Percentiles rank a stretch among this genome's conserved stretches.
phyloP scores from a whole-genome alignment of 148 eudicot species.

The Agrostemma githago region DNA sequence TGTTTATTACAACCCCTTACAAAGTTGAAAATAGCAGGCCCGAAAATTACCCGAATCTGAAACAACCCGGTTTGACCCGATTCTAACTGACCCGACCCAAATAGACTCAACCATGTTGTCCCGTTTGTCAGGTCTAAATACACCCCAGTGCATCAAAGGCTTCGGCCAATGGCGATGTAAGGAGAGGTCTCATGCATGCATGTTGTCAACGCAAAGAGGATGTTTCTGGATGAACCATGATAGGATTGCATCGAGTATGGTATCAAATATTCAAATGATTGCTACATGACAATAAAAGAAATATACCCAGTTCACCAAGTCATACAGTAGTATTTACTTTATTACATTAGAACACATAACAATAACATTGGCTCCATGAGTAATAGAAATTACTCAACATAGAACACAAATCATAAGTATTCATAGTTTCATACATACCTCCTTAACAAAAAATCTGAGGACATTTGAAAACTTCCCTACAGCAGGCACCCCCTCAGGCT shows the following conservation, averaged over 20 bases:
- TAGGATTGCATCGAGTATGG: not conserved
- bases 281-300: not conserved
- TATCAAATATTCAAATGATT: not conserved
- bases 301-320: not conserved
- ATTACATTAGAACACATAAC: not conserved
- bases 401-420: not conserved
- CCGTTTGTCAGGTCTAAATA: no score
- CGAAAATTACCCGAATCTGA: no score
- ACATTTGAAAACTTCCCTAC: conserved; percentile 77
- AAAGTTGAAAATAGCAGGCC: no score
- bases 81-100: no score
- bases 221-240: not conserved
- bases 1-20: no score
- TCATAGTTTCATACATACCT: conserved; percentile 37
- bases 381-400: not conserved
- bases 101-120: no score
- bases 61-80: no score
- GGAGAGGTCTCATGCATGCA: not conserved
- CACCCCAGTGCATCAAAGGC: not conserved
- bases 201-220: not conserved
- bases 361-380: not conserved
- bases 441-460: conserved; percentile 75
- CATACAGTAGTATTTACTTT: not conserved
- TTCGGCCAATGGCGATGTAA: not conserved
- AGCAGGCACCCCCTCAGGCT: conserved; percentile 78